Evolutionary conservation across 225 moss, liverwort and hornwort species (phyloP).

Genomic region (Rhytidiadelphus loreus): DNA sequence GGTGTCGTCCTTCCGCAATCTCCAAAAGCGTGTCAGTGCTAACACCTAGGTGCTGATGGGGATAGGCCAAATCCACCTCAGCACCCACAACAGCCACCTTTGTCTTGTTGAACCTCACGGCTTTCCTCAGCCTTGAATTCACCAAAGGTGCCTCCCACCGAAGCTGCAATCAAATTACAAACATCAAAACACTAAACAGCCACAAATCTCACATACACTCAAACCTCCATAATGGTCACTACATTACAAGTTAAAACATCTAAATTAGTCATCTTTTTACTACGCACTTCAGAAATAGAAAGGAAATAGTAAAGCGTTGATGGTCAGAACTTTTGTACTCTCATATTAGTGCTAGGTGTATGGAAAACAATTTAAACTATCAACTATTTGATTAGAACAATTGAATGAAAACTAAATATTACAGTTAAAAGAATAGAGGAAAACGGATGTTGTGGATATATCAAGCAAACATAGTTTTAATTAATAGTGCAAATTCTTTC

Average conservation of each 20-base stretch:
- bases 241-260: neutral
- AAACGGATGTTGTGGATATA: neutral
- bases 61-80: slow-evolving; percentile 55
- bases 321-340: neutral
- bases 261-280: neutral
- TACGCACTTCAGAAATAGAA: neutral
- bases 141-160: slow-evolving; percentile 75
- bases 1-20: slow-evolving; percentile 76
- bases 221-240: neutral
- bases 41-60: slow-evolving; percentile 61
- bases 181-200: neutral
- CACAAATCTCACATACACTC: neutral
- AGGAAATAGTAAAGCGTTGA: neutral
- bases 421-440: neutral
- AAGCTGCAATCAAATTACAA: slow-evolving; percentile 29
- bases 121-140: slow-evolving; percentile 79
- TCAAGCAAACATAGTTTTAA: neutral
- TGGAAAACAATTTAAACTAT: neutral
- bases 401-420: neutral
- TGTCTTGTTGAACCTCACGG: slow-evolving; percentile 45
- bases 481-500: too few species aligned
- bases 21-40: slow-evolving; percentile 49
- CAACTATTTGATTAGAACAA: neutral
- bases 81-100: slow-evolving; percentile 77
- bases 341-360: neutral